Evolutionary conservation across 73 alveolate species (phyloP).

Genomic region (Paramecium bursaria): DNA sequence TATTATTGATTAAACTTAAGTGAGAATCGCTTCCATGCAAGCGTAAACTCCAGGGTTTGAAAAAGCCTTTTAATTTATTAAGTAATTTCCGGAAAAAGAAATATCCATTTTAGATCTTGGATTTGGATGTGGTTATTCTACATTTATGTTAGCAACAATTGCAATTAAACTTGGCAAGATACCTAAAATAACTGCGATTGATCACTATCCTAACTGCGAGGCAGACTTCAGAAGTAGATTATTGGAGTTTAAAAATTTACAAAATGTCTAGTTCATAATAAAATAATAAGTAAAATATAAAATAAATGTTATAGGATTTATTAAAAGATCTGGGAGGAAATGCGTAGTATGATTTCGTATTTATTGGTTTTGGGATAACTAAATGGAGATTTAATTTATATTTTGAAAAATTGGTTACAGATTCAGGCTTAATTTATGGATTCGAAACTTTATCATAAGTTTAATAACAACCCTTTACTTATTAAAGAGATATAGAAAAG

Average conservation of each 20-base stretch:
- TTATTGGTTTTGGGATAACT: conserved; percentile 13
- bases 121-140: conserved; percentile 32
- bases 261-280: background rate
- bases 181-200: background rate
- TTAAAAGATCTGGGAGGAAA: background rate
- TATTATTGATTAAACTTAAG: conserved; percentile 2
- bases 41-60: background rate
- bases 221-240: background rate
- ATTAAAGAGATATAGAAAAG: background rate
- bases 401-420: background rate
- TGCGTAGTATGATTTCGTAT: background rate
- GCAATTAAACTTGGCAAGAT: background rate
- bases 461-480: conserved; percentile 10
- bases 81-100: background rate
- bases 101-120: conserved; percentile 37
- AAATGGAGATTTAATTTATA: conserved; percentile 22
- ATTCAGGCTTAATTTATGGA: conserved; percentile 9
- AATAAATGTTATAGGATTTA: background rate
- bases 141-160: background rate
- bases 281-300: background rate
- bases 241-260: background rate
- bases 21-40: conserved; percentile 17
- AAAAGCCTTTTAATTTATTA: background rate
- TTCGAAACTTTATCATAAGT: background rate
- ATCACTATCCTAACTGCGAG: background rate